A percentile compares a stretch with the other conserved stretches of the same genome.
phyloP scores from a whole-genome alignment of 192 early-diverging fungal species.

The Coemansia pectinata region DNA sequence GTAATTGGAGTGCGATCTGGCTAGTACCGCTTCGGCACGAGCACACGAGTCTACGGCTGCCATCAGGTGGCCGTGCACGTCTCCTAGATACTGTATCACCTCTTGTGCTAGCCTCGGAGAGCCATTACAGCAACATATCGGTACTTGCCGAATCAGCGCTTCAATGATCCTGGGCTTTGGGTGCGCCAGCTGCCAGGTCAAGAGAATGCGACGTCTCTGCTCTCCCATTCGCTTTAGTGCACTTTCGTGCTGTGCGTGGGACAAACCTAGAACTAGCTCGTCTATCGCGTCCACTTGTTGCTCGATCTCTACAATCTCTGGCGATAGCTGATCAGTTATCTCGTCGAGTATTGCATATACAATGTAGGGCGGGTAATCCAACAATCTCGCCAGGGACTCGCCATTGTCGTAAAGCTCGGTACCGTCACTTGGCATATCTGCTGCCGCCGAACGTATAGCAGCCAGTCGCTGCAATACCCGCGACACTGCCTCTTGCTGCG shows the following conservation, averaged over 20 bases:
- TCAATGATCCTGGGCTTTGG: constrained; percentile 72
- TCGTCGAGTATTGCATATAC: constrained; percentile 94
- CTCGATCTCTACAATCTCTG: constrained; percentile 82
- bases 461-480: constrained; percentile 32
- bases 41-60: constrained; percentile 36
- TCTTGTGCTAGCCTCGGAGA: constrained; percentile 27
- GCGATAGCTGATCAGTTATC: constrained; percentile 85
- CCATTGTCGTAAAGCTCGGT: not conserved
- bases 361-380: constrained; percentile 76
- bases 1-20: constrained; percentile 72
- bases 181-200: constrained; percentile 63
- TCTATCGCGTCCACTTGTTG: constrained; percentile 94
- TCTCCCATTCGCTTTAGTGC: constrained; percentile 75
- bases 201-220: constrained; percentile 70
- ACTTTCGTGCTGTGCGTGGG: constrained; percentile 80
- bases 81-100: constrained; percentile 51
- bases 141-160: constrained; percentile 44
- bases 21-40: constrained; percentile 64
- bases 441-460: constrained; percentile 23
- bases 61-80: constrained; percentile 45
- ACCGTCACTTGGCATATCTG: not conserved
- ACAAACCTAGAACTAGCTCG: constrained; percentile 85
- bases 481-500: constrained; percentile 6
- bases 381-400: constrained; percentile 25
- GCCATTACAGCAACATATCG: not conserved